These are phyloP conservation scores for Phaeosphaeria sp. DNA, from an alignment of 2,329 filamentous ascomycete species.

Conservation along the genomic window DNA sequence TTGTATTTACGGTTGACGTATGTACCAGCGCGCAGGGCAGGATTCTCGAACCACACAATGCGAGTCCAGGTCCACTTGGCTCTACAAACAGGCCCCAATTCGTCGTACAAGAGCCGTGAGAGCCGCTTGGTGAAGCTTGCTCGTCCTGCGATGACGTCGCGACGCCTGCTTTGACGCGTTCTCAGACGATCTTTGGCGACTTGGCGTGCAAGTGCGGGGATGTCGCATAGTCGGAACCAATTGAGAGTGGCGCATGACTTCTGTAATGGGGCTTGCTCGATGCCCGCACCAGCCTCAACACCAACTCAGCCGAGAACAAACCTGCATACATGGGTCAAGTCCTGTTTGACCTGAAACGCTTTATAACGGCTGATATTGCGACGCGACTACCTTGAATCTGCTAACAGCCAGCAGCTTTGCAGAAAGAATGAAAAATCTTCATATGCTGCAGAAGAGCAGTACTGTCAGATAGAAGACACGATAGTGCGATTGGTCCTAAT, in stretches of 20 bases:
- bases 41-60: conserved; percentile 11
- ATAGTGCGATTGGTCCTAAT: no score
- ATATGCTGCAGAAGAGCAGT: no score
- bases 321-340: not conserved
- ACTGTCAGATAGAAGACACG: no score
- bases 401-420: no score
- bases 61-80: conserved; percentile 23
- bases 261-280: not conserved
- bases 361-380: not conserved
- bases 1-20: conserved; percentile 32
- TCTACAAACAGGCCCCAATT: conserved; percentile 16
- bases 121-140: conserved; percentile 22
- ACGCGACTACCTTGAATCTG: no score
- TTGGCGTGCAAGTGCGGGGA: conserved; percentile 27
- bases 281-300: conserved; percentile 14
- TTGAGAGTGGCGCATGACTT: conserved; percentile 9
- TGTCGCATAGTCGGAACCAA: conserved; percentile 4
- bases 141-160: conserved; percentile 28
- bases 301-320: not conserved
- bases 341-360: not conserved
- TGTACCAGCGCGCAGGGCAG: conserved; percentile 13
- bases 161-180: conserved; percentile 18
- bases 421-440: no score
- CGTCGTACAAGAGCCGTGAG: conserved; percentile 21
- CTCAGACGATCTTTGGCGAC: conserved; percentile 18